Evolutionary conservation across 2,329 filamentous ascomycete species (phyloP).

Genomic region (Zarea fungicola): DNA sequence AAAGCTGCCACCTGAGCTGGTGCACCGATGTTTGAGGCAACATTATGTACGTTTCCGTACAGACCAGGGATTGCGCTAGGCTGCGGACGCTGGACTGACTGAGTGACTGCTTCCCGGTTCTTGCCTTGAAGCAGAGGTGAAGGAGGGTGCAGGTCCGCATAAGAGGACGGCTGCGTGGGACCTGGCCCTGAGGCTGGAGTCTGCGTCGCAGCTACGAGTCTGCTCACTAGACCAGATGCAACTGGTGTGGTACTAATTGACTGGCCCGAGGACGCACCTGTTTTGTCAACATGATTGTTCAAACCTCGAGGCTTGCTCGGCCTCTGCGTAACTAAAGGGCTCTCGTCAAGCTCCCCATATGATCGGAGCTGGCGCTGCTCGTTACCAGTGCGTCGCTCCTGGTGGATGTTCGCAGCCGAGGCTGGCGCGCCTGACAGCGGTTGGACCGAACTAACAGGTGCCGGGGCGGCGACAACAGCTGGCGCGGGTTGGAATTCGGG

Average conservation of each 20-base stretch:
- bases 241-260: constrained; percentile 22
- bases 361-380: constrained; percentile 2
- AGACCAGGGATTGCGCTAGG: constrained; percentile 3
- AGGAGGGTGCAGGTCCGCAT: constrained; percentile 33
- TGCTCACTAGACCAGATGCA: neutral
- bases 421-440: neutral
- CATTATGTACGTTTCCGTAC: neutral
- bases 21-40: constrained; percentile 21
- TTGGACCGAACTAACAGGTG: neutral
- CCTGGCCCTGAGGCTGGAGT: neutral
- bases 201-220: neutral
- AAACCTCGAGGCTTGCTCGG: constrained; percentile 25
- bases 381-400: constrained; percentile 6
- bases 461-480: constrained; percentile 24
- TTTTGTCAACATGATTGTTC: constrained; percentile 21
- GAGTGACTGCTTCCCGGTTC: constrained; percentile 67
- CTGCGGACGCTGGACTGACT: constrained; percentile 54
- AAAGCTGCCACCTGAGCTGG: constrained; percentile 53
- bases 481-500: constrained; percentile 47
- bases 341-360: constrained; percentile 6
- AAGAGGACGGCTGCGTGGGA: constrained; percentile 12
- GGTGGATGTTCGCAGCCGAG: constrained; percentile 10
- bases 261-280: constrained; percentile 13
- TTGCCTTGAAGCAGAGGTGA: constrained; percentile 67
- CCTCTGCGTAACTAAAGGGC: neutral